Evolutionary conservation across 192 early-diverging fungal genomes (phyloP).

Genomic region (Entomortierella chlamydospora): DNA sequence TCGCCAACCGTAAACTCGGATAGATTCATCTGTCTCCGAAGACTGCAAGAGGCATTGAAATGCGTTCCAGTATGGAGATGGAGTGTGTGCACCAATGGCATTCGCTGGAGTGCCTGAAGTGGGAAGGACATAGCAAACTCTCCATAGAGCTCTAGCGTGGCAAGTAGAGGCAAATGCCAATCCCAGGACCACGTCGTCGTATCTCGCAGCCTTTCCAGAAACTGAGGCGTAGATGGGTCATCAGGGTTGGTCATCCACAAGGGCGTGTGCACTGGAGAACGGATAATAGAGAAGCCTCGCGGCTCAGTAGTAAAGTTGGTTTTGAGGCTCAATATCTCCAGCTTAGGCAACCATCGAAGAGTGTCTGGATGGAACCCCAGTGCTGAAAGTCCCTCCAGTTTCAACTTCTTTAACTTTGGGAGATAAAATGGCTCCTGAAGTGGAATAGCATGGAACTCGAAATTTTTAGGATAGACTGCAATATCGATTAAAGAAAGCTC

Average conservation of each 20-base stretch:
- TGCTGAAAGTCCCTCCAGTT: neutral
- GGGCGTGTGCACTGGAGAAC: too few relatives aligned
- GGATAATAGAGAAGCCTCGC: neutral
- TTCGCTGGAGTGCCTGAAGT: neutral
- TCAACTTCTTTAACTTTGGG: neutral
- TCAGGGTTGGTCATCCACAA: too few relatives aligned
- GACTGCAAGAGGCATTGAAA: neutral
- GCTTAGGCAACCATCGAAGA: neutral
- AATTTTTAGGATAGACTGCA: neutral
- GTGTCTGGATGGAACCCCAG: neutral
- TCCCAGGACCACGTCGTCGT: neutral
- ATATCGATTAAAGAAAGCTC: neutral
- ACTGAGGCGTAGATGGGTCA: neutral
- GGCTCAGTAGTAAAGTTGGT: neutral
- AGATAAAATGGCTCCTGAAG: neutral
- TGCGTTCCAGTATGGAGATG: neutral
- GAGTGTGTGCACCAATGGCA: neutral
- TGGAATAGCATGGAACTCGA: neutral
- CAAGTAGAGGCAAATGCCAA: constrained; percentile 1
- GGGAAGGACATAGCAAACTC: constrained; percentile 6
- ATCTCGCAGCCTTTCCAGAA: neutral
- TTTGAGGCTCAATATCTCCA: constrained; percentile 2
- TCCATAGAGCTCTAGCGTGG: neutral
- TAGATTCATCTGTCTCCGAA: neutral
- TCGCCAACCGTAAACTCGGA: neutral